These are phyloP conservation scores for Dendrobium chrysotoxum DNA, from an alignment of 106 monocot genomes.

Conservation along the genomic window DNA sequence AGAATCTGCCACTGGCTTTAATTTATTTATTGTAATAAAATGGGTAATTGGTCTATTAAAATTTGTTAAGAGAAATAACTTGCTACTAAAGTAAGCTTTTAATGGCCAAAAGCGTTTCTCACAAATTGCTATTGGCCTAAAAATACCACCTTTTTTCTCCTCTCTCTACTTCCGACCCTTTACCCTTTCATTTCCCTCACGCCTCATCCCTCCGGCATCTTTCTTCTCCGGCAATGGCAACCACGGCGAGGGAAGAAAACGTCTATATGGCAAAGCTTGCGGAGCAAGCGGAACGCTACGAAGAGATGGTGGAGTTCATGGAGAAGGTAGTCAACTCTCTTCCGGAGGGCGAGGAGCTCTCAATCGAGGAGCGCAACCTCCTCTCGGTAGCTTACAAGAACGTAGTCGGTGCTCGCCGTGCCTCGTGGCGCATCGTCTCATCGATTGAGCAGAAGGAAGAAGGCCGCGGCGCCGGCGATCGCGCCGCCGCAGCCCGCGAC, in stretches of 20 bases:
- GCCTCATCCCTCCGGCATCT: neutral
- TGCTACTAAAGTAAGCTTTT: neutral
- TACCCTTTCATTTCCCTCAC: neutral
- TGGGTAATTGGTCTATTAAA: no score
- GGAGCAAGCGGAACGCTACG: slow-evolving; percentile 16
- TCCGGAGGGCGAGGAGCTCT: slow-evolving; percentile 1
- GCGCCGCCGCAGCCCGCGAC: slow-evolving; percentile 3
- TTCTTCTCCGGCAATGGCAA: neutral
- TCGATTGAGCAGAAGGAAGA: slow-evolving; percentile 19
- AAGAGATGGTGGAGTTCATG: slow-evolving; percentile 14
- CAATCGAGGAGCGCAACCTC: slow-evolving; percentile 11
- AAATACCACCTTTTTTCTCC: no score
- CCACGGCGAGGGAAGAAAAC: slow-evolving; percentile 6
- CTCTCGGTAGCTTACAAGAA: slow-evolving; percentile 17
- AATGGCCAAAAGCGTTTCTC: no score
- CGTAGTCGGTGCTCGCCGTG: slow-evolving; percentile 9
- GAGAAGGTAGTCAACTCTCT: slow-evolving; percentile 5
- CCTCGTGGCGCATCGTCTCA: slow-evolving; percentile 15
- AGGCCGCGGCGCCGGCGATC: neutral
- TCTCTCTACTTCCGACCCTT: no score
- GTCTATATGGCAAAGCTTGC: slow-evolving; percentile 17
- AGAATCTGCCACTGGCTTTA: no score
- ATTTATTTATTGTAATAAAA: no score
- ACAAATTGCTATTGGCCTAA: no score
- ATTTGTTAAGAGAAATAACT: no score